phyloP scores from a whole-genome alignment of 495 filamentous ascomycete genomes.

The Penicillium paradoxum region DNA sequence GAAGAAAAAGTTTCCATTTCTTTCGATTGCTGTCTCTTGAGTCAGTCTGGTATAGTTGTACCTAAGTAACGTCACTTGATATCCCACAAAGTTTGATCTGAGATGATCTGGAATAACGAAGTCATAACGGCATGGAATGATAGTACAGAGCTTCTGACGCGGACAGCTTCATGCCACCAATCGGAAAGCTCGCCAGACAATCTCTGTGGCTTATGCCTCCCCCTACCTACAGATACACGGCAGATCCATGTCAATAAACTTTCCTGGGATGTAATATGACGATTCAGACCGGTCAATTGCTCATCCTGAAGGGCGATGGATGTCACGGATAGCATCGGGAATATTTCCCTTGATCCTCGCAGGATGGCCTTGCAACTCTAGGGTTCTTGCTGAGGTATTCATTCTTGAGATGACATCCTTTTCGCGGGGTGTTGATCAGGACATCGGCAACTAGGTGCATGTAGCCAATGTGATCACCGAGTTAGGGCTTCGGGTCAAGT shows the following conservation, averaged over 20 bases:
- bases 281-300: not conserved
- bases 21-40: not conserved
- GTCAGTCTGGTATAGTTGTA: not conserved
- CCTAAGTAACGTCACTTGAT: not conserved
- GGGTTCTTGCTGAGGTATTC: not conserved
- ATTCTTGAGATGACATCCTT: not conserved
- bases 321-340: not conserved
- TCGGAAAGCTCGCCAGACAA: not conserved
- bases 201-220: not conserved
- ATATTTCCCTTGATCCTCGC: not conserved
- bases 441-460: not conserved
- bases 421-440: not conserved
- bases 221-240: not conserved
- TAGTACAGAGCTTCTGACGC: not conserved
- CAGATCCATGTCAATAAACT: not conserved
- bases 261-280: slow-evolving; percentile 1
- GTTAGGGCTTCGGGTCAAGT: not conserved
- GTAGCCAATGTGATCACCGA: not conserved
- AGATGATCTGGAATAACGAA: not conserved
- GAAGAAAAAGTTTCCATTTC: not conserved
- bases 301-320: not conserved
- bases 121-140: not conserved
- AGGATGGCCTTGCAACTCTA: not conserved
- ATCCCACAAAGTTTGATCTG: not conserved
- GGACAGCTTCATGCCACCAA: not conserved